A percentile compares a stretch with the other conserved stretches of the same genome.
These are phyloP conservation scores for Emmonsiellopsis sp. DNA, from an alignment of 2,329 filamentous ascomycete species.

Conservation along the genomic window DNA sequence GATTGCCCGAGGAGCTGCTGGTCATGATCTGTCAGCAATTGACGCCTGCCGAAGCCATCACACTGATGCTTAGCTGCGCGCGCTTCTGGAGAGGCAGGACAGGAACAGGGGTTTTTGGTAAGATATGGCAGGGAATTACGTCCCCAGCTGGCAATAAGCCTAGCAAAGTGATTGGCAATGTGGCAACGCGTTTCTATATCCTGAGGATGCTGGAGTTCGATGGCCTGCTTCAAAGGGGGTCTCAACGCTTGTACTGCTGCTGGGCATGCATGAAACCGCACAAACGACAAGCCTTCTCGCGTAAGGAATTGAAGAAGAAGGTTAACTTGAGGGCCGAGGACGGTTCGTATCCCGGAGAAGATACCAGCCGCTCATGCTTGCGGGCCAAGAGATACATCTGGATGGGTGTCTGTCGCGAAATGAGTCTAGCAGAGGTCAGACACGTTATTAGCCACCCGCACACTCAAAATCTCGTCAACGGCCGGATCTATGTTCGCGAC, in stretches of 20 bases:
- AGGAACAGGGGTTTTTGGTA: background rate
- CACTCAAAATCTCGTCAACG: background rate
- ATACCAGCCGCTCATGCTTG: background rate
- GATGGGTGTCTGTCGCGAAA: background rate
- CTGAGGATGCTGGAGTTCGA: constrained; percentile 4
- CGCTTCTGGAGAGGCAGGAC: background rate
- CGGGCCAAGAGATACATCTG: constrained; percentile 1
- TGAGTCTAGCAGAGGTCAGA: background rate
- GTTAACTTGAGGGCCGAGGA: background rate
- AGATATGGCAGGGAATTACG: background rate
- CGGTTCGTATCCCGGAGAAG: background rate
- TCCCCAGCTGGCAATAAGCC: background rate
- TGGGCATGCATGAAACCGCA: constrained; percentile 3
- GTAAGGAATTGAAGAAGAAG: constrained; percentile 1
- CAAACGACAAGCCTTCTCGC: constrained; percentile 1
- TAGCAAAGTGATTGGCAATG: background rate
- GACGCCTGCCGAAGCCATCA: background rate
- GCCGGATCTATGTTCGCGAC: background rate
- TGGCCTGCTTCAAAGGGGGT: constrained; percentile 1
- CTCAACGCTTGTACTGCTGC: constrained; percentile 2
- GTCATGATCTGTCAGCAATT: background rate
- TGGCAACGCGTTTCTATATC: constrained; percentile 1
- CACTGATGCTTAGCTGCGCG: constrained; percentile 1
- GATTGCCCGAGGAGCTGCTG: background rate
- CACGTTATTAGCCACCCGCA: background rate